Base-by-base conservation (phyloP, 768 basidiomycete species). In the Pisolithus marmoratus region DNA sequence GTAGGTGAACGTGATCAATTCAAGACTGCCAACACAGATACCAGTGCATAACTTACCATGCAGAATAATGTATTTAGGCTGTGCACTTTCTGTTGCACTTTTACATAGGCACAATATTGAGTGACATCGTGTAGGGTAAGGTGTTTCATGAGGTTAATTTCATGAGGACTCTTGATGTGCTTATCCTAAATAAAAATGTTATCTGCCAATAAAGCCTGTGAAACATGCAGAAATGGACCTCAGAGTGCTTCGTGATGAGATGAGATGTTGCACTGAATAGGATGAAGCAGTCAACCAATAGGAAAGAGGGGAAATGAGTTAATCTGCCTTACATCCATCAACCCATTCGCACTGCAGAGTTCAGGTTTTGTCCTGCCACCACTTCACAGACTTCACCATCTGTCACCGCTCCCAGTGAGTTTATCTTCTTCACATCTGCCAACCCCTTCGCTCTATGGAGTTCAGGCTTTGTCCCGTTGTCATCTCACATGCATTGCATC, bases 91-190 rank as follows among this genome's bases (percentile, higher is more conserved):
- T 58, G 95, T 56, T 91, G 84, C 70, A 98, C 95, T 73, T 99
- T 96, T 65, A 99, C 93, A 71, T 92, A 99, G 61, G 96, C 95
- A 68, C 97, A 99, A 69, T 97, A 99, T 77, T 99, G 95, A 45
- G 95, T 98, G 50, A 99, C 95, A 77, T 96, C 95, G 58, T 90
- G 91, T 42, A 99, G 78, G 48, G 95, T 99, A 55, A 99, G 85
- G 78, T 99, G 96, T 62, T 99, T 96, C 95, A 99, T 99, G 70
- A 99, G 87, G 73, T 99, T 99, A 74, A 97, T 96, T 71, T 96
- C 94, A 71, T 95, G 87, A 4, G 96, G 94, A 55, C 84, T 81
- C 55, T 80, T 82, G 94, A 99, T 97, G 75, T 97, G 89, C 72
- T 95, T 94, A 64, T 93, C 91, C 93, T 94, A 48, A 36, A 49